Evolutionary conservation across 2,329 filamentous ascomycete species (phyloP).

Genomic region (Aspergillus amoenus): DNA sequence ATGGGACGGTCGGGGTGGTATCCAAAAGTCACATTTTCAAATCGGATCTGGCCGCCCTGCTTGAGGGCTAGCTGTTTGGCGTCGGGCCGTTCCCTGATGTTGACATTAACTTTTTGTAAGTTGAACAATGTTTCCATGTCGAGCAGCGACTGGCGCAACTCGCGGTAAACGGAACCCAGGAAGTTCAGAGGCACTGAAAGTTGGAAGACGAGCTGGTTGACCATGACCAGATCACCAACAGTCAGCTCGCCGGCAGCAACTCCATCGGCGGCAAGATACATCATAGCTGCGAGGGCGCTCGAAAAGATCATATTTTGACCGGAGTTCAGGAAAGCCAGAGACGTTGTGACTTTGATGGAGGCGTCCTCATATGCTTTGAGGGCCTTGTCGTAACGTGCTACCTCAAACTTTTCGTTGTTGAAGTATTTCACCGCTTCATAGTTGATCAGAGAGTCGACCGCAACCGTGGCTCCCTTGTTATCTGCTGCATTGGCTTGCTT

Average conservation of each 20-base stretch:
- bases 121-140: slow-evolving; percentile 99
- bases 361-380: slow-evolving; percentile 84
- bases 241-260: slow-evolving; percentile 79
- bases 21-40: slow-evolving; percentile 93
- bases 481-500: slow-evolving; percentile 94
- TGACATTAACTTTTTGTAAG: slow-evolving; percentile 92
- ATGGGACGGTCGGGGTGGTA: slow-evolving; percentile 88
- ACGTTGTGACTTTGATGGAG: slow-evolving; percentile 95
- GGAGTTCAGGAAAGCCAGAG: slow-evolving; percentile 85
- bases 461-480: slow-evolving; percentile 91
- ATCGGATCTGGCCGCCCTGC: slow-evolving; percentile 83
- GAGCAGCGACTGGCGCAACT: slow-evolving; percentile 87
- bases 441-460: slow-evolving; percentile 95
- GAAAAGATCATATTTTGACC: slow-evolving; percentile 98
- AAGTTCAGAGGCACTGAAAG: slow-evolving; percentile 97
- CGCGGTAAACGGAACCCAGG: slow-evolving; percentile 94
- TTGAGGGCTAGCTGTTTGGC: slow-evolving; percentile 71
- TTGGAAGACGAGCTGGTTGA: slow-evolving; percentile 98
- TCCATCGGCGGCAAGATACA: slow-evolving; percentile 92
- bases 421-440: slow-evolving; percentile 99
- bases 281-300: slow-evolving; percentile 89
- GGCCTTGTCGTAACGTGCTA: slow-evolving; percentile 83
- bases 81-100: slow-evolving; percentile 72
- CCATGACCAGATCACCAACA: slow-evolving; percentile 95
- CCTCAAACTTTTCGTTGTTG: slow-evolving; percentile 97